Conservation (phyloP, 2,329 filamentous ascomycete genomes). For the Pestalotiopsis sp. region DNA sequence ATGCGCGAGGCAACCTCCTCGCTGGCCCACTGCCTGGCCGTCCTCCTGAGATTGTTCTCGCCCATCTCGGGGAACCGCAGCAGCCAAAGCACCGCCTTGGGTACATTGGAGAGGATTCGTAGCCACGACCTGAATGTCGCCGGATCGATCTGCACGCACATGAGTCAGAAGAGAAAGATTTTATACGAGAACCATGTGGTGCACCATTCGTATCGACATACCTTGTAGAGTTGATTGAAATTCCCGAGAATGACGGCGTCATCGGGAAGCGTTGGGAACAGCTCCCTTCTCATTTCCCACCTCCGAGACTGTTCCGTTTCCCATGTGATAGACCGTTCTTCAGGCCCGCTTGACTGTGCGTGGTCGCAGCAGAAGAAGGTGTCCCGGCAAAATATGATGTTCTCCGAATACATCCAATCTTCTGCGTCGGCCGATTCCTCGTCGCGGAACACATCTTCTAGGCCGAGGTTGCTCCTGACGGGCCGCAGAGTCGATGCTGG, state of each 20-base stretch:
- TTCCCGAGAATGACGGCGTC: conserved; percentile 92
- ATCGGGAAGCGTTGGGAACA: conserved; percentile 83
- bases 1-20: conserved; percentile 83
- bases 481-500: conserved; percentile 80
- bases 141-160: conserved; percentile 76
- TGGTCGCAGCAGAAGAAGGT: conserved; percentile 99
- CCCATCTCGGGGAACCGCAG: conserved; percentile 95
- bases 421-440: conserved; percentile 71
- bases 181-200: background rate
- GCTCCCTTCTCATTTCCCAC: conserved; percentile 90
- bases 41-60: conserved; percentile 80
- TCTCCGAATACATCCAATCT: conserved; percentile 94
- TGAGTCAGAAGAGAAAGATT: background rate
- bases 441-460: conserved; percentile 69
- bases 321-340: conserved; percentile 73
- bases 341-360: conserved; percentile 79
- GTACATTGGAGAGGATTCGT: conserved; percentile 81
- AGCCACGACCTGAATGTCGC: conserved; percentile 96
- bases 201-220: conserved; percentile 38
- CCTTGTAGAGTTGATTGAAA: conserved; percentile 99
- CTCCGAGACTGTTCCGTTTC: conserved; percentile 77
- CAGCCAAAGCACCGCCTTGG: conserved; percentile 91
- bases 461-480: conserved; percentile 71
- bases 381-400: conserved; percentile 90
- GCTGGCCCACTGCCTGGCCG: conserved; percentile 82